phyloP scores from a whole-genome alignment of 192 early-diverging fungal genomes.

The Neocallimastix lanati region DNA sequence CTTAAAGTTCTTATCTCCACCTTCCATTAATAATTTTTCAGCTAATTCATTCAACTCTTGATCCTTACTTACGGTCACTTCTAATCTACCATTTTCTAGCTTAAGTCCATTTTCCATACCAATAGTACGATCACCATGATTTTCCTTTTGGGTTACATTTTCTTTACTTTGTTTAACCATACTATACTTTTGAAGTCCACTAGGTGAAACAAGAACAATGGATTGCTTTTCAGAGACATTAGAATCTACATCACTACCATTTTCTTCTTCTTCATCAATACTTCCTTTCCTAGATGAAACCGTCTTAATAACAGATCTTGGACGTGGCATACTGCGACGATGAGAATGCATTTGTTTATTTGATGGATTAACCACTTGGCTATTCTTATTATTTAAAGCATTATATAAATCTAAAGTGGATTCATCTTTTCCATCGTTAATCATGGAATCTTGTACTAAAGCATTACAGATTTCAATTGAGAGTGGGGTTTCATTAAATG shows the following conservation, averaged over 20 bases:
- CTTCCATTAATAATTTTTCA: not conserved
- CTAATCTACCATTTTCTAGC: not conserved
- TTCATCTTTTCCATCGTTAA: not conserved
- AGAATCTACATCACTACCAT: not conserved
- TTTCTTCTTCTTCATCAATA: not conserved
- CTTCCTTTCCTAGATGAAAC: not conserved
- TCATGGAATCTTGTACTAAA: not conserved
- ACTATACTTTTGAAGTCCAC: not conserved
- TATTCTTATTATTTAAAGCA: not conserved
- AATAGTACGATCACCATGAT: not conserved
- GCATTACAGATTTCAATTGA: not conserved
- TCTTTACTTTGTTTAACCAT: not conserved
- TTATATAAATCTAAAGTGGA: not conserved
- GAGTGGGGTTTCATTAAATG: not conserved
- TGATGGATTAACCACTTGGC: not conserved
- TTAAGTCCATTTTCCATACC: not conserved
- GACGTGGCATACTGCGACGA: not conserved
- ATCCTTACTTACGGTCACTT: not conserved
- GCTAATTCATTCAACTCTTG: not conserved
- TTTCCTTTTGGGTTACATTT: not conserved
- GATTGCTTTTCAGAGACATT: not conserved
- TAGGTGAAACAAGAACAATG: not conserved
- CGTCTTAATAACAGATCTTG: not conserved
- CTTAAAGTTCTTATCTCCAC: not conserved
- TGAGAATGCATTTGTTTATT: not conserved